phyloP scores from a whole-genome alignment of 2,329 filamentous ascomycete genomes.

The Microdochium nivale region DNA sequence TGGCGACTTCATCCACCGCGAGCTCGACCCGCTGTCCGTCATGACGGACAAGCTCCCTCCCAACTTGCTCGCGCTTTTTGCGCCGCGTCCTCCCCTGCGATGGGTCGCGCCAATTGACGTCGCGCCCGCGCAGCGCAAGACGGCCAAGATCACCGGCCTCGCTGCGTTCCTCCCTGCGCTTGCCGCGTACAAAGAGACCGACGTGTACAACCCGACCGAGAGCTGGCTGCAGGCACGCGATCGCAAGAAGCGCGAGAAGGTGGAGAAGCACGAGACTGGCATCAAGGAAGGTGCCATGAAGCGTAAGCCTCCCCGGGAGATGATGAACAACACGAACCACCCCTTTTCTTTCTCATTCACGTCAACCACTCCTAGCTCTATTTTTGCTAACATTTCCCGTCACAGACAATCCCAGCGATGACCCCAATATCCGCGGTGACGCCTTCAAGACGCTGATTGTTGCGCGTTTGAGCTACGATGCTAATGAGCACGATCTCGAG shows the following conservation, averaged over 20 bases:
- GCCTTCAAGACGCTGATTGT: conserved; percentile 94
- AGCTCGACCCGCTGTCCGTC: conserved; percentile 10
- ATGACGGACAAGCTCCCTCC: conserved; percentile 98
- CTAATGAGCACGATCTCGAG: conserved; percentile 82
- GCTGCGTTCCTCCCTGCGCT: conserved; percentile 67
- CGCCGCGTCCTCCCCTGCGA: conserved; percentile 83
- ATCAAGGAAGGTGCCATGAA: conserved; percentile 54
- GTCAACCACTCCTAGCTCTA: not conserved
- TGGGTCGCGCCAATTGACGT: conserved; percentile 80
- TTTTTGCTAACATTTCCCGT: conserved; percentile 10
- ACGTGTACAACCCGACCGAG: conserved; percentile 74
- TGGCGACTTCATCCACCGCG: not conserved
- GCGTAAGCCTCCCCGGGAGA: conserved; percentile 37
- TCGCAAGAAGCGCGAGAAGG: conserved; percentile 74
- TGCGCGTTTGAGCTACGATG: conserved; percentile 80
- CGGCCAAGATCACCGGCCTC: conserved; percentile 63
- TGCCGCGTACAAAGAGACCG: conserved; percentile 68
- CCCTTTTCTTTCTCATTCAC: not conserved
- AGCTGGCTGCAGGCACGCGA: conserved; percentile 88
- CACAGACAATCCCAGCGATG: conserved; percentile 71
- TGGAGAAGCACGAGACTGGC: conserved; percentile 54
- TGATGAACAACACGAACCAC: not conserved
- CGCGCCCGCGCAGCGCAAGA: conserved; percentile 73
- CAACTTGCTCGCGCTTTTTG: conserved; percentile 88
- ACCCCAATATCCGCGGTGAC: conserved; percentile 84